phyloP scores from a whole-genome alignment of 208 protist species.

The Crithidia fasciculata region DNA sequence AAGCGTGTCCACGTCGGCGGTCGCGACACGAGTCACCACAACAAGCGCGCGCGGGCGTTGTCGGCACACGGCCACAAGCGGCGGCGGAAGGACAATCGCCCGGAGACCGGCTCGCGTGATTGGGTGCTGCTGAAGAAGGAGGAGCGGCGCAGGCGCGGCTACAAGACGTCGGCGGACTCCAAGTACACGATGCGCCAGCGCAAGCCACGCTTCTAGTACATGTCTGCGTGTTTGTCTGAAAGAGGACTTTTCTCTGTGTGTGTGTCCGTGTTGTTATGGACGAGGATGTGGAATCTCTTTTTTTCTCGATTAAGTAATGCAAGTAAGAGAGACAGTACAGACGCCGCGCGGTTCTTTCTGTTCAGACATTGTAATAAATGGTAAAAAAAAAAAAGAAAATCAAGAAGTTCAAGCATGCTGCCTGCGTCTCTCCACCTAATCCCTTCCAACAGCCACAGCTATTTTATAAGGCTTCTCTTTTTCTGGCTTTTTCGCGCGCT shows the following conservation, averaged over 20 bases:
- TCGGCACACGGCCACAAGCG: conserved; percentile 43
- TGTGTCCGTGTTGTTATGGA: neutral
- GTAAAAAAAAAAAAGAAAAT: neutral
- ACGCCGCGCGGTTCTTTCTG: too few relatives aligned
- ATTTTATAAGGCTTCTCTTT: too few relatives aligned
- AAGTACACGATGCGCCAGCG: conserved; percentile 98
- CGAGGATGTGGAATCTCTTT: neutral
- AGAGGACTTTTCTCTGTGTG: neutral
- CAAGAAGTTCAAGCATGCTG: too few relatives aligned
- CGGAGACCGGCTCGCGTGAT: conserved; percentile 83
- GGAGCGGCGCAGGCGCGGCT: conserved; percentile 92
- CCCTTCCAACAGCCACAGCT: too few relatives aligned
- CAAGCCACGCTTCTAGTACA: conserved; percentile 79
- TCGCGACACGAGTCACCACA: conserved; percentile 33
- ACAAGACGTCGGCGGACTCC: conserved; percentile 87
- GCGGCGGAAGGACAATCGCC: conserved; percentile 71
- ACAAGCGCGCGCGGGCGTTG: conserved; percentile 49
- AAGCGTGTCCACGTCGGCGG: conserved; percentile 52
- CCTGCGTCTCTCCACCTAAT: too few relatives aligned
- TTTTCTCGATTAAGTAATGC: neutral
- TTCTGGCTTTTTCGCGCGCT: too few relatives aligned
- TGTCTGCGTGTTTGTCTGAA: neutral
- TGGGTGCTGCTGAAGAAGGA: conserved; percentile 98
- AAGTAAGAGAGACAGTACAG: neutral
- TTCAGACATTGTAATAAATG: neutral